A percentile compares a stretch with the other conserved stretches of the same genome.
Conservation (phyloP, 495 filamentous ascomycete species). For the Penicillium psychrofluorescens region DNA sequence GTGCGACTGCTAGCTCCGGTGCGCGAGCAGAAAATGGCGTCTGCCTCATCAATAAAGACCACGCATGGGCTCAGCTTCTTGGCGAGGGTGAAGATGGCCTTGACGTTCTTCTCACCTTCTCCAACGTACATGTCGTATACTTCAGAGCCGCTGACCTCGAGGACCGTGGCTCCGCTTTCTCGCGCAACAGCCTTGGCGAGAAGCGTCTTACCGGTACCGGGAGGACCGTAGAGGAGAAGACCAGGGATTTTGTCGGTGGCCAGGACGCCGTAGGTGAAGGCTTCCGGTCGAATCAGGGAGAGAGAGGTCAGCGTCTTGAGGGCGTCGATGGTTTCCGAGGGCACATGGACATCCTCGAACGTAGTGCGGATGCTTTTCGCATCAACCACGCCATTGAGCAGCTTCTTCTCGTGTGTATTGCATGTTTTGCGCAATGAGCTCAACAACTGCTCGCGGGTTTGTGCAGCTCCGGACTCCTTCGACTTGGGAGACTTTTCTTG, state of each 20-base stretch:
- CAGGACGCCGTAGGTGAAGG: conserved; percentile 92
- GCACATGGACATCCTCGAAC: conserved; percentile 76
- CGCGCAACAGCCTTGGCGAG: conserved; percentile 94
- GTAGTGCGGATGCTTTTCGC: conserved; percentile 75
- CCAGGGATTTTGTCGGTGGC: conserved; percentile 87
- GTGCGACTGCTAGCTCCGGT: conserved; percentile 48
- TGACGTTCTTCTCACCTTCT: conserved; percentile 94
- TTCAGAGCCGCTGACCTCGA: conserved; percentile 66
- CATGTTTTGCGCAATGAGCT: conserved; percentile 44
- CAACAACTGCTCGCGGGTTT: conserved; percentile 28
- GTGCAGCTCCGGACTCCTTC: conserved; percentile 15
- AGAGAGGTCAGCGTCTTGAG: conserved; percentile 84
- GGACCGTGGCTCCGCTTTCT: conserved; percentile 80
- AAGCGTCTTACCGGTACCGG: conserved; percentile 92
- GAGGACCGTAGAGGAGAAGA: conserved; percentile 86
- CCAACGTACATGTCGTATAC: conserved; percentile 96
- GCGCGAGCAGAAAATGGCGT: conserved; percentile 78
- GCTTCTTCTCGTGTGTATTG: conserved; percentile 71
- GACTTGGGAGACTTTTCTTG: conserved; percentile 25
- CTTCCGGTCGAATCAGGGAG: conserved; percentile 82
- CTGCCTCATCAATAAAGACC: conserved; percentile 96
- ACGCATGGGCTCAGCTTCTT: conserved; percentile 90
- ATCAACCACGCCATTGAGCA: conserved; percentile 76
- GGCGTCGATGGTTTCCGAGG: conserved; percentile 76
- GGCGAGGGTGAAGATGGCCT: conserved; percentile 83